Evolutionary conservation across 495 filamentous ascomycete species (phyloP), one percentile per base, ranked within the genome.

Genomic region (Penicillium atrosanguineum): DNA sequence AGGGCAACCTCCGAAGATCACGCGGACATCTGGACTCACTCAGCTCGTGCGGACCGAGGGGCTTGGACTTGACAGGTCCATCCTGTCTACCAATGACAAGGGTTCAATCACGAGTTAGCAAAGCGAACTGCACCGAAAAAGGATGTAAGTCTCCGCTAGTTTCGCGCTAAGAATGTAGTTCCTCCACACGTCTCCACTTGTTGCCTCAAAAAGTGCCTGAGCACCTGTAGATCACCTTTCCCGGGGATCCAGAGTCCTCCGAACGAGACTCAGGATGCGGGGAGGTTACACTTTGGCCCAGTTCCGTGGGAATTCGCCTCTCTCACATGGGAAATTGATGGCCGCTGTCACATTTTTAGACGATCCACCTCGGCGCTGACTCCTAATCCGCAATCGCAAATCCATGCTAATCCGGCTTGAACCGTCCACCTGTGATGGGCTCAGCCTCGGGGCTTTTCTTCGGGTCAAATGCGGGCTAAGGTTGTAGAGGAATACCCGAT

Each of bases 331-430:
- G 39, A 40, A 21, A n/a, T 14, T 21, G 16, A 9, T 15, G 9
- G 31, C 12, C 7, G 18, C 15, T 15, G 43, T 20, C 23, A 11
- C 26, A 34, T 37, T 34, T 19, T 37, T 21, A 11, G n/a, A 39
- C 28, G 53, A 61, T 57, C 53, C 50, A 61, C 58, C 58, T 56
- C 53, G 58, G 58, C 48, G 52, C 36, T 38, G 37, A 44, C 21
- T 46, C 44, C 46, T 48, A 28, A 44, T 59, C 42, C 46, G 23
- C 48, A 28, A 60, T 48, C 46, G 56, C 34, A n/a, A 42, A 56
- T 56, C 44, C 37, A 52, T 44, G 43, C 43, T 44, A 54, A 52
- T 57, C 59, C 46, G 52, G 57, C 52, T 23, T 6, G 28, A 39
- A 26, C 48, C 49, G 46, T 19, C 28, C 48, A 29, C 44, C 44